A percentile compares a stretch with the other conserved stretches of the same genome.
Conservation (phyloP, 345 rosid species). For the Pistacia vera region DNA sequence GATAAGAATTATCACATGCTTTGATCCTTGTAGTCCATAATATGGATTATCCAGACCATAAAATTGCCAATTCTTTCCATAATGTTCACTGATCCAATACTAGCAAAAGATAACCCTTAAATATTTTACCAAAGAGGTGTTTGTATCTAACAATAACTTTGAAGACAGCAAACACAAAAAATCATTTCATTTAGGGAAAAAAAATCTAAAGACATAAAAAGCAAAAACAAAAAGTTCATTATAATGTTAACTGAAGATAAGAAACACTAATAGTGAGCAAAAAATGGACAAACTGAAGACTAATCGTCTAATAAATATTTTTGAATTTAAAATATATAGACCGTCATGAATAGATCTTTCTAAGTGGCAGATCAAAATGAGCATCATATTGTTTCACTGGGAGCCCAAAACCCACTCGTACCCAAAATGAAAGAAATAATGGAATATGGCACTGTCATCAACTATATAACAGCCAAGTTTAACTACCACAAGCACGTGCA, state of each 20-base stretch:
- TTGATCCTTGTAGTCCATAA: neutral
- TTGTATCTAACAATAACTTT: neutral
- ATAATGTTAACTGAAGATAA: neutral
- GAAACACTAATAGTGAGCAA: neutral
- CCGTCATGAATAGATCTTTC: neutral
- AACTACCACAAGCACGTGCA: too few relatives aligned
- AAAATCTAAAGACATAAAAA: neutral
- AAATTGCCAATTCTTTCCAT: neutral
- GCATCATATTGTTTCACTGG: too few relatives aligned
- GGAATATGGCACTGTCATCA: too few relatives aligned
- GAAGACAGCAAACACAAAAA: neutral
- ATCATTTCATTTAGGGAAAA: neutral
- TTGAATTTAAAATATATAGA: neutral
- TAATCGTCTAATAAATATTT: neutral
- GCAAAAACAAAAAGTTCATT: neutral
- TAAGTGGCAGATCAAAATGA: too few relatives aligned
- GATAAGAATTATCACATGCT: conserved; percentile 5
- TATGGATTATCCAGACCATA: neutral
- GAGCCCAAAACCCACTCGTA: too few relatives aligned
- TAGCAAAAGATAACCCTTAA: neutral
- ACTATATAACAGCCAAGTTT: too few relatives aligned
- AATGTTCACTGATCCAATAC: neutral
- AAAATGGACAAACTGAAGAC: neutral
- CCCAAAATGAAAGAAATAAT: too few relatives aligned
- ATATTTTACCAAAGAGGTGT: neutral